These are phyloP conservation scores for Hygrocybe punicea DNA, from an alignment of 768 basidiomycete species.

Conservation along the genomic window DNA sequence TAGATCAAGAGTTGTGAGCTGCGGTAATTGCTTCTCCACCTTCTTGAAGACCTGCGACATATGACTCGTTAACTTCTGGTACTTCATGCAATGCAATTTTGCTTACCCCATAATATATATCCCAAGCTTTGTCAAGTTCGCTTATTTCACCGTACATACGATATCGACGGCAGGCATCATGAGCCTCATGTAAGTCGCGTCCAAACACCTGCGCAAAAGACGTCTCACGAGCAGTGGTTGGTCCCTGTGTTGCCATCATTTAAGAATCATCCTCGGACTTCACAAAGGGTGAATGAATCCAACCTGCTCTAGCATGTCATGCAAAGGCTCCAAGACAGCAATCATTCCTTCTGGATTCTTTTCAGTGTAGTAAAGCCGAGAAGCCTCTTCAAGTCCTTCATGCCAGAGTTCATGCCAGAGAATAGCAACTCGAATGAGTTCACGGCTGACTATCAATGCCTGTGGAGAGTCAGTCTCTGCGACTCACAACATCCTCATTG, in stretches of 20 bases:
- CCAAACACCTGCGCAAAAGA: conserved; percentile 94
- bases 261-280: not conserved
- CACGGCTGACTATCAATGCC: conserved; percentile 86
- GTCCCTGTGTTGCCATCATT: conserved; percentile 54
- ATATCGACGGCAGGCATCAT: conserved; percentile 86
- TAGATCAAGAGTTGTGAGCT: conserved; percentile 84
- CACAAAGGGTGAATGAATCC: conserved; percentile 21
- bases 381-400: conserved; percentile 96
- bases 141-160: conserved; percentile 80
- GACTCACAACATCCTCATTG: not conserved
- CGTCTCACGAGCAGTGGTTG: conserved; percentile 89
- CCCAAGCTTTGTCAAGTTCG: conserved; percentile 97
- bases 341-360: conserved; percentile 98
- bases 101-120: conserved; percentile 90
- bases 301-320: conserved; percentile 86
- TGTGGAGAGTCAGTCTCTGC: conserved; percentile 28
- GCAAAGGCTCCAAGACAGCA: conserved; percentile 83
- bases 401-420: conserved; percentile 99
- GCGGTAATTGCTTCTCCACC: conserved; percentile 89
- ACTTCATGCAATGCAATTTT: not conserved
- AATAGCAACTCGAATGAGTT: conserved; percentile 95
- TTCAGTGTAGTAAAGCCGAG: conserved; percentile 93
- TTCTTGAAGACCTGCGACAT: conserved; percentile 82
- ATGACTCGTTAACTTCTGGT: not conserved
- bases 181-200: conserved; percentile 85